Percentiles rank a stretch among this genome's conserved stretches.
phyloP scores from a whole-genome alignment of 2,329 filamentous ascomycete genomes.

The Aspergillaceae sp. region DNA sequence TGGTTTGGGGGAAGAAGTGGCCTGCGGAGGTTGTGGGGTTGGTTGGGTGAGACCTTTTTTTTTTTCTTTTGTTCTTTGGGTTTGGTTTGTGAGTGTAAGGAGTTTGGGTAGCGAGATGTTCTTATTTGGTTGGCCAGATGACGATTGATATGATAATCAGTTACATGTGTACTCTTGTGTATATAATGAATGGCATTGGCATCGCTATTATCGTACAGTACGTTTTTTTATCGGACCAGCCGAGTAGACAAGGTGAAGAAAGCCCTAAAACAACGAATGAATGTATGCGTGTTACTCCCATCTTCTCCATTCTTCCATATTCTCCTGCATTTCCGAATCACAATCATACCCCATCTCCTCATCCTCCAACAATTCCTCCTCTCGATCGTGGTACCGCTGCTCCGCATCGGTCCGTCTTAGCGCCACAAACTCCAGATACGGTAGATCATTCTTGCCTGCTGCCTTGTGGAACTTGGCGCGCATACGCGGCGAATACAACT shows the following conservation, averaged over 20 bases:
- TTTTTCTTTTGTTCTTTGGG: not conserved
- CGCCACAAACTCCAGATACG: conserved; percentile 55
- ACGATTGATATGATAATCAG: too few species aligned
- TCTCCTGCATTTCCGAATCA: conserved; percentile 39
- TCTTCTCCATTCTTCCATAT: conserved; percentile 44
- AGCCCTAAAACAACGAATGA: too few species aligned
- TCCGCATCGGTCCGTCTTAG: conserved; percentile 52
- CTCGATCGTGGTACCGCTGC: conserved; percentile 48
- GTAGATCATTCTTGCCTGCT: conserved; percentile 57
- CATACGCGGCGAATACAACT: conserved; percentile 76
- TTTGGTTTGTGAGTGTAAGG: not conserved
- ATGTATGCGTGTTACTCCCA: conserved; percentile 36
- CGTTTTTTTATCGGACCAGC: conserved; percentile 1
- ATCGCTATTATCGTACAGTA: not conserved
- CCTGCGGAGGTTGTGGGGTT: conserved; percentile 76
- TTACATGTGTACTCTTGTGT: too few species aligned
- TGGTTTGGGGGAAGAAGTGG: conserved; percentile 72
- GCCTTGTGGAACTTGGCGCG: conserved; percentile 61
- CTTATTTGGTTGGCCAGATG: too few species aligned
- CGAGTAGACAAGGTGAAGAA: not conserved
- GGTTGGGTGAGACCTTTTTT: conserved; percentile 44
- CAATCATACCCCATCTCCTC: conserved; percentile 51
- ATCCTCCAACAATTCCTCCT: conserved; percentile 47
- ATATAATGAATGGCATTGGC: too few species aligned
- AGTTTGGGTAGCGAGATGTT: not conserved